phyloP scores from a whole-genome alignment of 805 yeast genomes.

The Saccharomycopsis selenospora region DNA sequence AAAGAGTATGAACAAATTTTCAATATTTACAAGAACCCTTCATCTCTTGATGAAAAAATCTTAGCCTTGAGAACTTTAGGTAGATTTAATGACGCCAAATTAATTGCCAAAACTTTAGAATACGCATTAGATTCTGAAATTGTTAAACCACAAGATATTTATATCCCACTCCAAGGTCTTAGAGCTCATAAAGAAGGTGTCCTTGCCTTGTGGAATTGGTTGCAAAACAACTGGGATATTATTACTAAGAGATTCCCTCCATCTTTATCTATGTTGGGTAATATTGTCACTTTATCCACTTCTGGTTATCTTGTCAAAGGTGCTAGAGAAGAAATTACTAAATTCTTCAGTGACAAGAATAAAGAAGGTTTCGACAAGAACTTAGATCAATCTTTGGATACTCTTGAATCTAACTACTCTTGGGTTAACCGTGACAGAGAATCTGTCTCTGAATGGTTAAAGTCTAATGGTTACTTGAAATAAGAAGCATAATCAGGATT shows the following conservation, averaged over 20 bases:
- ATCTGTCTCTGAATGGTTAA: conserved; percentile 44
- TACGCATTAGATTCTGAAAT: conserved; percentile 51
- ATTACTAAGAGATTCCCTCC: conserved; percentile 68
- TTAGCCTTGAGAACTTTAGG: conserved; percentile 69
- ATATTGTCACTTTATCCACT: conserved; percentile 58
- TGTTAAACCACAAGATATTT: conserved; percentile 62
- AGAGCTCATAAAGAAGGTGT: conserved; percentile 57
- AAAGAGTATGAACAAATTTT: conserved; percentile 57
- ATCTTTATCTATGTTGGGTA: conserved; percentile 69
- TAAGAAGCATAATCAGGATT: no score
- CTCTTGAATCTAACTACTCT: conserved; percentile 45
- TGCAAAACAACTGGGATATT: conserved; percentile 63
- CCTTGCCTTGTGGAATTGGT: conserved; percentile 68
- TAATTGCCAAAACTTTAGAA: conserved; percentile 49
- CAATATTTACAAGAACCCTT: conserved; percentile 53
- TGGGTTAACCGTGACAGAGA: conserved; percentile 54
- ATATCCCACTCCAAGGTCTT: conserved; percentile 71
- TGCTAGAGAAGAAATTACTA: conserved; percentile 43
- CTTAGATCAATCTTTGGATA: conserved; percentile 59
- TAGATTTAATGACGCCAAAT: conserved; percentile 43
- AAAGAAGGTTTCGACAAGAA: conserved; percentile 60
- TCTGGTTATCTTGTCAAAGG: conserved; percentile 52
- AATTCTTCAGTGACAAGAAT: conserved; percentile 45
- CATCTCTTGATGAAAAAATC: conserved; percentile 57
- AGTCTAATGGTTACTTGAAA: conserved; percentile 28